Base-by-base conservation (phyloP, 306 rosid genomes). In the Rosa multiflora region DNA sequence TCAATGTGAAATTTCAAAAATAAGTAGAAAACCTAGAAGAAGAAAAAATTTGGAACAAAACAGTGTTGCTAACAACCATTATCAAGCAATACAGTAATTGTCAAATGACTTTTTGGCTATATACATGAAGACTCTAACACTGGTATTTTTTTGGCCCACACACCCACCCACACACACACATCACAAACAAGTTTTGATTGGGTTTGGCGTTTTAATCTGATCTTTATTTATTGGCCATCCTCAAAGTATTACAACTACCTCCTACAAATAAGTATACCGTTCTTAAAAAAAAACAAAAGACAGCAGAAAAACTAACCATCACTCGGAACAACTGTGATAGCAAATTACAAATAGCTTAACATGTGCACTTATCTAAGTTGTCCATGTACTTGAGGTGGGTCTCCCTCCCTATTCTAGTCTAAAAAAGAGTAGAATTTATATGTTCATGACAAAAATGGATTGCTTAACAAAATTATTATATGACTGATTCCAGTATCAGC, bases 381-480 rank as follows among this genome's bases (percentile, higher is more conserved):
- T 70, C 66, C 67, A 56, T 12, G 32, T 10, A 73, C 48, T 72
- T 72, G 23, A 72, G 47, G 61, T 39, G 10, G 59, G 66, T 43
- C 51, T 53, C 23, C 49, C 20, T 29, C 37, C 18, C 26, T 4
- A 14, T 49, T 17, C 15, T 37, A 21, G 12, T 20, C n/a, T 20
- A 51, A 52, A 49, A 53, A 11, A 52, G 62, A 52, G 66, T 13
- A 52, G 18, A 52, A 37, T 18, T 10, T 6, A 20, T 10, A 37
- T 10, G 51, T 74, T n/a, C 29, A 51, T 20, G 55, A 52, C 29
- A 6, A 70, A 52, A 29, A 71, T 49, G 17, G 47, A 51, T 4
- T 32, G 6, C 5, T 9, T 20, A 72, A 44, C 39, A 8, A 55
- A 73, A 52, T 21, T 73, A 35, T 42, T 47, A 35, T 35, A 44